A percentile compares a stretch with the other conserved stretches of the same genome.
These are phyloP conservation scores for Verbena officinalis DNA, from an alignment of 257 asterid species.

Conservation along the genomic window DNA sequence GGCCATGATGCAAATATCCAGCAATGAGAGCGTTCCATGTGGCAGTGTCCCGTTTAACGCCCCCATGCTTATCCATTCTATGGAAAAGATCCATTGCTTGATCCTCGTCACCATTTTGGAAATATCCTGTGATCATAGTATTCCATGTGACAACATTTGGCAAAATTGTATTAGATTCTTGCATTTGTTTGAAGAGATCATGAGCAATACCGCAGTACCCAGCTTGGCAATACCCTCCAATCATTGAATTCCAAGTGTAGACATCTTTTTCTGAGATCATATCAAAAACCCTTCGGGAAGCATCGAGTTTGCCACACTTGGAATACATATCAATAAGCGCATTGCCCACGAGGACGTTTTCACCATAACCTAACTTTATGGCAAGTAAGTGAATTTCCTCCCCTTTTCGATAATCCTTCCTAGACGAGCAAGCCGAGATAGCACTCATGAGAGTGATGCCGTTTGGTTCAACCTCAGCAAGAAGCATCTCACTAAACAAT, in stretches of 20 bases:
- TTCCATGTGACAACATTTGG: conserved; percentile 86
- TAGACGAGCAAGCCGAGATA: conserved; percentile 59
- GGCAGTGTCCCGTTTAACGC: conserved; percentile 62
- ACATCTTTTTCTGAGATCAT: conserved; percentile 56
- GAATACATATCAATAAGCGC: conserved; percentile 80
- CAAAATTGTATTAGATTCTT: conserved; percentile 38
- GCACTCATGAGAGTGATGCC: conserved; percentile 64
- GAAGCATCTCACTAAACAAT: conserved; percentile 58
- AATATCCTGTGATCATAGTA: conserved; percentile 72
- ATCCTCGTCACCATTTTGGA: conserved; percentile 78
- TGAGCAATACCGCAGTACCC: conserved; percentile 81
- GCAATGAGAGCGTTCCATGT: conserved; percentile 88
- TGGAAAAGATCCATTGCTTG: conserved; percentile 75
- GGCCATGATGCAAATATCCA: conserved; percentile 63
- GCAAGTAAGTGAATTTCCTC: conserved; percentile 65
- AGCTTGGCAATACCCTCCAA: conserved; percentile 79
- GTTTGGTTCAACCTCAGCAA: conserved; percentile 64
- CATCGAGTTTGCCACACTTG: conserved; percentile 64
- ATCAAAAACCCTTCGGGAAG: conserved; percentile 66
- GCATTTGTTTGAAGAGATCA: conserved; percentile 67
- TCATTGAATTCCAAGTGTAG: conserved; percentile 84
- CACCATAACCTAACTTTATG: conserved; percentile 57
- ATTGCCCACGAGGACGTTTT: conserved; percentile 66
- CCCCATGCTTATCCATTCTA: conserved; percentile 68
- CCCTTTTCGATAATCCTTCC: conserved; percentile 65